Conservation (phyloP, 148 eudicot genomes). For the Mesembryanthemum crystallinum region DNA sequence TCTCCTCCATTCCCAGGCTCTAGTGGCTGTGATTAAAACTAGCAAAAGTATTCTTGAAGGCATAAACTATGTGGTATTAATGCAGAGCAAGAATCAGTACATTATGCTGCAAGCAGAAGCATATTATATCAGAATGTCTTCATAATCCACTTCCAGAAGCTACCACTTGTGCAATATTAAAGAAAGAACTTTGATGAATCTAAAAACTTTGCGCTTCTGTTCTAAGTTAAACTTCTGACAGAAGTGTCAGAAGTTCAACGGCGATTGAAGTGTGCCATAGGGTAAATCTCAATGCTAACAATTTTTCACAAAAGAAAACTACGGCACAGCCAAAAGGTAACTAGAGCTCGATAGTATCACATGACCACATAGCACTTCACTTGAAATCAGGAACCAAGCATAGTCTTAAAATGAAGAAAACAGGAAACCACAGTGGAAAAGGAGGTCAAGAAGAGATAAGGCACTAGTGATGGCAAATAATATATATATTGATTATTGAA, state of each 20-base stretch:
- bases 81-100: not conserved
- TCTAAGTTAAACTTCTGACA: too few relatives aligned
- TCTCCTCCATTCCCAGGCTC: not conserved
- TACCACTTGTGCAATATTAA: conserved; percentile 1
- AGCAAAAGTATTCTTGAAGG: conserved; percentile 31
- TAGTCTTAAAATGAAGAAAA: not conserved
- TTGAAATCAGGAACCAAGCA: not conserved
- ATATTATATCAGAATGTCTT: conserved; percentile 25
- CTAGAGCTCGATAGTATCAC: too few relatives aligned
- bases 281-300: too few relatives aligned
- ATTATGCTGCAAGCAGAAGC: conserved; percentile 32
- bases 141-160: conserved; percentile 22
- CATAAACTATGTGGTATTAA: conserved; percentile 15
- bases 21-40: conserved; percentile 14
- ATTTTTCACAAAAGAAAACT: too few relatives aligned
- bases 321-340: too few relatives aligned
- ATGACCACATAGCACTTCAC: not conserved
- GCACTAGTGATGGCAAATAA: not conserved
- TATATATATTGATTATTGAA: not conserved
- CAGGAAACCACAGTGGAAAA: not conserved
- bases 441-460: not conserved
- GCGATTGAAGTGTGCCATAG: too few relatives aligned
- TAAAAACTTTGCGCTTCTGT: too few relatives aligned
- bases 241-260: too few relatives aligned
- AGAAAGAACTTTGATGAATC: not conserved